A percentile compares a stretch with the other conserved stretches of the same genome.
phyloP scores from a whole-genome alignment of 1,139 yeast genomes.

The Diutina neorugosa region DNA sequence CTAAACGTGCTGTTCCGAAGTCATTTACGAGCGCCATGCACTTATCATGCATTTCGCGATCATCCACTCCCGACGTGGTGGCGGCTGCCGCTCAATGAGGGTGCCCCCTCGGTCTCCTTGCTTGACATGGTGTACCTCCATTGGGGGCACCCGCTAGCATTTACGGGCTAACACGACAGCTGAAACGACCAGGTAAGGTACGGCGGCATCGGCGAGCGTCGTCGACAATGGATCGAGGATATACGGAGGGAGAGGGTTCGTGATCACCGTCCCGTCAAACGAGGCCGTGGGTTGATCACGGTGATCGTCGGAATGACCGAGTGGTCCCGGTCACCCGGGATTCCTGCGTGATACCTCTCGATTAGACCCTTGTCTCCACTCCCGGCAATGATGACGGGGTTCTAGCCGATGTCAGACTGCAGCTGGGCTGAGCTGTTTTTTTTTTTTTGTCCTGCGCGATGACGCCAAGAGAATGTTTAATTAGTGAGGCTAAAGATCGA shows the following conservation, averaged over 20 bases:
- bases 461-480: background rate
- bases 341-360: background rate
- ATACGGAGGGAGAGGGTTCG: background rate
- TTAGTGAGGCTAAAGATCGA: background rate
- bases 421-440: background rate
- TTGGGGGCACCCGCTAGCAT: background rate
- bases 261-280: too few species aligned
- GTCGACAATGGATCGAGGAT: too few species aligned
- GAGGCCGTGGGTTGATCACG: too few species aligned
- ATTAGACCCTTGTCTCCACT: background rate
- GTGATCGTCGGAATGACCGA: too few species aligned
- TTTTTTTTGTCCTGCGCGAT: background rate
- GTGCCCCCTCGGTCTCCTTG: too few species aligned
- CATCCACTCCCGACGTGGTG: background rate
- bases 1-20: background rate
- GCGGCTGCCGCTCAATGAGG: background rate
- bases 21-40: constrained; percentile 3
- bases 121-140: too few species aligned
- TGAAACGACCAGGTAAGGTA: background rate
- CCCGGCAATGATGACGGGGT: background rate
- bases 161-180: background rate
- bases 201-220: background rate
- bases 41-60: constrained; percentile 3
- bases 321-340: too few species aligned
- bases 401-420: background rate